Conservation (phyloP, 192 early-diverging fungal species). For the Linnemannia hyalina region DNA sequence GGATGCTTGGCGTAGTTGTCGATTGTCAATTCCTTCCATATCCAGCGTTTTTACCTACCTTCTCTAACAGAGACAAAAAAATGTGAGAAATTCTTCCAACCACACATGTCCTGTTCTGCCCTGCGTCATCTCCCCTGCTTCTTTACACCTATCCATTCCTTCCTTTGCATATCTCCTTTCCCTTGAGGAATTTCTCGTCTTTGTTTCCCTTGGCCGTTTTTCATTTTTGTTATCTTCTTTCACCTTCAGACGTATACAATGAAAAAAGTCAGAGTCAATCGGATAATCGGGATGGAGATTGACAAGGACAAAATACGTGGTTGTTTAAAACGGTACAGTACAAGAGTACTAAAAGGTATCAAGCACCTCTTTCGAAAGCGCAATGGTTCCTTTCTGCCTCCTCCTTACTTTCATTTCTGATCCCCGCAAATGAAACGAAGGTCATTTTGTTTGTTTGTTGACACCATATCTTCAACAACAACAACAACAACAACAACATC, state of each 20-base stretch:
- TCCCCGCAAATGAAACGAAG: slow-evolving; percentile 1
- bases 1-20: neutral
- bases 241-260: neutral
- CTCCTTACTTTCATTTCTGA: too few relatives aligned
- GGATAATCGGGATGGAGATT: neutral
- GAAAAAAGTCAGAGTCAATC: neutral
- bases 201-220: neutral
- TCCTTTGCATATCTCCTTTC: neutral
- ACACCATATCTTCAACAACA: neutral
- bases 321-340: neutral
- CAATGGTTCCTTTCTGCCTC: neutral
- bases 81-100: neutral
- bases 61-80: neutral
- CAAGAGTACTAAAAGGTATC: neutral
- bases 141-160: neutral
- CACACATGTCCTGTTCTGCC: neutral
- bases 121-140: neutral
- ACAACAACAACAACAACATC: too few relatives aligned
- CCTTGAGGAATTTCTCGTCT: neutral
- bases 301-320: neutral
- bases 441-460: neutral
- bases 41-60: neutral
- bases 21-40: neutral
- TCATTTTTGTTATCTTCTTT: neutral
- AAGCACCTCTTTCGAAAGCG: neutral